Percentiles rank a stretch among this genome's conserved stretches.
phyloP scores from a whole-genome alignment of 345 rosid species.

The Clausena lansium region DNA sequence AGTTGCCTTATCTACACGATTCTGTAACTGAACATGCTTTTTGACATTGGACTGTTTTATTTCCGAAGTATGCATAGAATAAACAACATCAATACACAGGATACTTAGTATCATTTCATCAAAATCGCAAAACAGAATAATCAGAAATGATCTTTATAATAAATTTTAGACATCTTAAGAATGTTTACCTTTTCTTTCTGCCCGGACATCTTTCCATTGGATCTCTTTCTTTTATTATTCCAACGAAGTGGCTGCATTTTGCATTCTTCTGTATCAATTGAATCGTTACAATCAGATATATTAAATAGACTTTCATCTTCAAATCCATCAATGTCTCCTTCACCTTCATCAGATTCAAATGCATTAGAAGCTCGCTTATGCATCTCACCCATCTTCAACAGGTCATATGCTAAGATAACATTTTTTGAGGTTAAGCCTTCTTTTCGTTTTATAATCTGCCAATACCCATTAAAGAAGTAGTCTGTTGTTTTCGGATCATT shows the following conservation, averaged over 20 bases:
- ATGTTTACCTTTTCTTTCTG: not conserved
- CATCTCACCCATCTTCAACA: conserved; percentile 20
- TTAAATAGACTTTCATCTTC: not conserved
- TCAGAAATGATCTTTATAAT: not conserved
- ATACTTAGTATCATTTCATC: too few species aligned
- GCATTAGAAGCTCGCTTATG: too few species aligned
- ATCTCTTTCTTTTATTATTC: conserved; percentile 14
- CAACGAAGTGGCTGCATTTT: not conserved
- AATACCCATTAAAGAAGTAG: conserved; percentile 40
- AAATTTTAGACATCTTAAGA: not conserved
- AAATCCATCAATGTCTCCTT: conserved; percentile 13
- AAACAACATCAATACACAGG: too few species aligned
- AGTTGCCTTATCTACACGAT: conserved; percentile 32
- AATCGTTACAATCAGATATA: not conserved
- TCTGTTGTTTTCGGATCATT: conserved; percentile 34
- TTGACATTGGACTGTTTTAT: conserved; percentile 34
- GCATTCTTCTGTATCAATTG: not conserved
- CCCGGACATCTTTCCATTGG: not conserved
- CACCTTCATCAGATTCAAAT: not conserved
- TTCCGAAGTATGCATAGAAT: not conserved
- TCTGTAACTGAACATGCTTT: conserved; percentile 32
- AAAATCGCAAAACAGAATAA: not conserved
- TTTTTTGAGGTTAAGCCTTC: conserved; percentile 32
- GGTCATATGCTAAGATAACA: conserved; percentile 26
- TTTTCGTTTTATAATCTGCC: conserved; percentile 36